Percentiles rank a stretch among this genome's conserved stretches.
Evolutionary conservation across 108 stramenopile genomes (phyloP).

Genomic region (Parmales sp.): DNA sequence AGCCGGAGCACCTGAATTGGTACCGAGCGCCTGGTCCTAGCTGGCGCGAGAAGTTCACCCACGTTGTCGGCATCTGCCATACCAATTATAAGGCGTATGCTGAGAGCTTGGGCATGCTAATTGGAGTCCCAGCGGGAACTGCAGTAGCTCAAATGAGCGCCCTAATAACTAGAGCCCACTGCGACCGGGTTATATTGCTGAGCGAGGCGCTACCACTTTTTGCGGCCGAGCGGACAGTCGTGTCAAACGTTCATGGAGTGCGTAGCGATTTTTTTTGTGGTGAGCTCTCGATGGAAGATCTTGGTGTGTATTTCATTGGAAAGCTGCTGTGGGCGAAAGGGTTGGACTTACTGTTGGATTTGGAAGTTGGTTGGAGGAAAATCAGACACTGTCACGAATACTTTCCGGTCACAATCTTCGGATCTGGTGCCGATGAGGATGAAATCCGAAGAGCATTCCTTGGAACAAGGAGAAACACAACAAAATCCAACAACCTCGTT

Average conservation of each 20-base stretch:
- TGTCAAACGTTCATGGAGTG: constrained; percentile 82
- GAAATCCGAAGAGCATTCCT: too few relatives aligned
- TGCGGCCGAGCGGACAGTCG: constrained; percentile 70
- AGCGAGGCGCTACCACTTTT: constrained; percentile 60
- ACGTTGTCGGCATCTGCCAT: constrained; percentile 83
- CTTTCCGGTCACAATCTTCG: too few relatives aligned
- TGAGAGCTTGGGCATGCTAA: too few relatives aligned
- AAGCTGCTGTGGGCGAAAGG: constrained; percentile 86
- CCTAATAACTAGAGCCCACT: constrained; percentile 78
- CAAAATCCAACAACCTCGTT: too few relatives aligned
- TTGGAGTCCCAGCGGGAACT: too few relatives aligned
- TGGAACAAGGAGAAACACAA: too few relatives aligned
- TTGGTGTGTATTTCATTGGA: constrained; percentile 90
- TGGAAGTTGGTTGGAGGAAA: too few relatives aligned
- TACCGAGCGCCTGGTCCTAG: constrained; percentile 53
- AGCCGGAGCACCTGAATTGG: constrained; percentile 89
- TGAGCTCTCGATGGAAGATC: too few relatives aligned
- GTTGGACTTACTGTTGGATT: constrained; percentile 50
- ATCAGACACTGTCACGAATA: too few relatives aligned
- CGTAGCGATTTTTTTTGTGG: constrained; percentile 50
- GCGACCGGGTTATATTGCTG: constrained; percentile 72
- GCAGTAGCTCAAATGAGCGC: too few relatives aligned
- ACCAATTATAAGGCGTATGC: constrained; percentile 82
- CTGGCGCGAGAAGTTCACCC: constrained; percentile 79
- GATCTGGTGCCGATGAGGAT: too few relatives aligned